Evolutionary conservation across 106 monocot genomes (phyloP).

Genomic region (Gastrodia elata): DNA sequence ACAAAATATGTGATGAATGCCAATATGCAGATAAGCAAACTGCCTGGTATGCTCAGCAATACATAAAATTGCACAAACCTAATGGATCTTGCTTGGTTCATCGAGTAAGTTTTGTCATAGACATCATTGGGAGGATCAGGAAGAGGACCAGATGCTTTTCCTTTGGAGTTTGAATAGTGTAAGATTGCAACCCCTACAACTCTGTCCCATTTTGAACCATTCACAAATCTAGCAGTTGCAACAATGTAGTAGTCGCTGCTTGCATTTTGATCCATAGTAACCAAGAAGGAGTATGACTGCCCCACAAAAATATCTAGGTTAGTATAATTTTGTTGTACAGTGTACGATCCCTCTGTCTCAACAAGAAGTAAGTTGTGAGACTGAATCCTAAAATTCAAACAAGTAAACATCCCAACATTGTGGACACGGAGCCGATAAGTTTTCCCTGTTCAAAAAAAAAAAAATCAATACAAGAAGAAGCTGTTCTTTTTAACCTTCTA

Average conservation of each 20-base stretch:
- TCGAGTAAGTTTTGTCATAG: conserved; percentile 32
- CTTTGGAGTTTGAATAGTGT: conserved; percentile 61
- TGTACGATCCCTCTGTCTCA: conserved; percentile 75
- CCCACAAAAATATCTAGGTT: conserved; percentile 63
- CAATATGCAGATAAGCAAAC: not conserved
- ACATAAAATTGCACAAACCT: conserved; percentile 14
- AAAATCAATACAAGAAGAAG: not conserved
- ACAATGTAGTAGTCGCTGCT: conserved; percentile 75
- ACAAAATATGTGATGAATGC: not conserved
- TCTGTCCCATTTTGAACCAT: conserved; percentile 49
- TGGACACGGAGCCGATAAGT: conserved; percentile 70
- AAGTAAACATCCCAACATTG: conserved; percentile 58
- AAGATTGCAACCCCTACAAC: conserved; percentile 67
- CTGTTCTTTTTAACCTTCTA: not conserved
- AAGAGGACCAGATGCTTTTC: conserved; percentile 37
- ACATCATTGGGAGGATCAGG: conserved; percentile 31
- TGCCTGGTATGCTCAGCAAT: not conserved
- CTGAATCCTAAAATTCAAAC: conserved; percentile 78
- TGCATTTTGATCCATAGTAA: conserved; percentile 78
- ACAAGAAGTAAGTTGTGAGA: conserved; percentile 60
- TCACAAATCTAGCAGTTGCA: conserved; percentile 67
- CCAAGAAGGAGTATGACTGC: conserved; percentile 74
- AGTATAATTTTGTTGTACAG: conserved; percentile 52
- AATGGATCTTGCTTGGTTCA: conserved; percentile 38
- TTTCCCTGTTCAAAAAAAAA: conserved; percentile 34